Evolutionary conservation across 1,284 basidiomycete species (phyloP).

Genomic region (Pseudomicrostroma phylloplanum): DNA sequence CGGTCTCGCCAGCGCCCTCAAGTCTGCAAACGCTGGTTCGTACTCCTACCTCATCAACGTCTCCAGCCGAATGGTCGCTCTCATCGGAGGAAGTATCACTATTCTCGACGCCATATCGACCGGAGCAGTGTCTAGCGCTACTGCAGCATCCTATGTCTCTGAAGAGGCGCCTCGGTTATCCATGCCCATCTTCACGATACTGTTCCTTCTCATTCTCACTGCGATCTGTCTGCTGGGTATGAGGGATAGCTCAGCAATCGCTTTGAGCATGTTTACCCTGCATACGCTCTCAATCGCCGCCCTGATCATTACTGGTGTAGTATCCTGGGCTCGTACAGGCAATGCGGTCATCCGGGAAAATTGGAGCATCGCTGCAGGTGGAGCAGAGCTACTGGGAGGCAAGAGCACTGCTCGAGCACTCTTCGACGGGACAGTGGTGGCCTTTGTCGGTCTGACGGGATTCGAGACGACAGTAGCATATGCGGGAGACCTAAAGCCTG

Average conservation of each 20-base stretch:
- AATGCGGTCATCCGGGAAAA: slow-evolving; percentile 22
- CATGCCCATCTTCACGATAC: slow-evolving; percentile 17
- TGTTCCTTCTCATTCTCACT: slow-evolving; percentile 25
- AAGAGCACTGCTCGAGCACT: slow-evolving; percentile 24
- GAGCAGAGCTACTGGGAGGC: slow-evolving; percentile 16
- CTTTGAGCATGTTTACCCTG: slow-evolving; percentile 28
- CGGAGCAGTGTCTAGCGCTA: slow-evolving; percentile 31
- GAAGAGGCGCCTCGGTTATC: slow-evolving; percentile 7
- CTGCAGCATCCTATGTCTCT: slow-evolving; percentile 29
- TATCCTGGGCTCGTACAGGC: slow-evolving; percentile 25
- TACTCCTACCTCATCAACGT: slow-evolving; percentile 33
- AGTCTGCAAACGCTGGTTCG: slow-evolving; percentile 25
- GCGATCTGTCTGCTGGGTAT: slow-evolving; percentile 23
- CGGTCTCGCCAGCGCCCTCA: slow-evolving; percentile 29
- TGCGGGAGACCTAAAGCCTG: slow-evolving; percentile 28
- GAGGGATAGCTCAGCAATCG: slow-evolving; percentile 28
- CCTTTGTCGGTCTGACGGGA: slow-evolving; percentile 37
- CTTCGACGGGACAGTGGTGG: slow-evolving; percentile 30
- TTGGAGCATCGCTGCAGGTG: slow-evolving; percentile 18
- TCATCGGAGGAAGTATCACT: slow-evolving; percentile 30
- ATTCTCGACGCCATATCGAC: slow-evolving; percentile 33
- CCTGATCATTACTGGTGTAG: slow-evolving; percentile 29
- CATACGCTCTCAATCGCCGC: slow-evolving; percentile 30
- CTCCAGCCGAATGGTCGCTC: slow-evolving; percentile 19
- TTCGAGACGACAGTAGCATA: slow-evolving; percentile 35